Base-by-base conservation (phyloP, 352 stramenopile species). In the Pythium biforme region DNA sequence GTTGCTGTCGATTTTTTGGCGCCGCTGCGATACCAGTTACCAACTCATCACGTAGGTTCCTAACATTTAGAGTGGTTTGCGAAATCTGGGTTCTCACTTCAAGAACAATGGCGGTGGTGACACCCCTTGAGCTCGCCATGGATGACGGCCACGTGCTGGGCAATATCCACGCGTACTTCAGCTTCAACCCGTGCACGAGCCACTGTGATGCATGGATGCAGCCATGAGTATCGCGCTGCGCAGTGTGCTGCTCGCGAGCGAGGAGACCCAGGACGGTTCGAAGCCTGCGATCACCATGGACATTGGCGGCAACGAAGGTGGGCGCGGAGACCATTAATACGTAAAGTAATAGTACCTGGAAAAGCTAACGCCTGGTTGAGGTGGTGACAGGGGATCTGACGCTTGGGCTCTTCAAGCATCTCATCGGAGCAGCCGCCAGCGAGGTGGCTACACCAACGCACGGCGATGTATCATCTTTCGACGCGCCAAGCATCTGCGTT, bases 151-250 rank as follows among this genome's bases (percentile, higher is more conserved):
- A 93, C 34, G 72, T 91, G 59, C 74, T 92, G 43, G 86, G 83
- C 67, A 93, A 95, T 68, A 91, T 93, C 70, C 83, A 92, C 43
- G 73, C 83, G 34, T 95, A 92, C 64, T 93, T 92, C 71, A 90
- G 76, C 74, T 93, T 92, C 66, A 93, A 92, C 40, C 82, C 14
- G 86, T 78, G 37, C 66, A 81, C 22, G 86, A 91, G 58, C 74
- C 83, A 0, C 72, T 95, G 63, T 76, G 83, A 4, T 95, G 92
- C 72, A 89, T 92, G 74, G 69, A 87, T 40, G 52, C 62, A 20
- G 11, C 62, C 23, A 88, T 72, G 0, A 62, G 64, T 22, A 64
- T 65, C 10, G 80, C 78, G 0, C 53, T 95, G 50, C 71, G 71
- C 26, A 56, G 62, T n/a, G 69, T 64, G 34, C 58, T 90, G 62